Evolutionary conservation across 106 monocot genomes (phyloP), one percentile per base, ranked within the genome.

Genomic region (Ottelia alismoides): DNA sequence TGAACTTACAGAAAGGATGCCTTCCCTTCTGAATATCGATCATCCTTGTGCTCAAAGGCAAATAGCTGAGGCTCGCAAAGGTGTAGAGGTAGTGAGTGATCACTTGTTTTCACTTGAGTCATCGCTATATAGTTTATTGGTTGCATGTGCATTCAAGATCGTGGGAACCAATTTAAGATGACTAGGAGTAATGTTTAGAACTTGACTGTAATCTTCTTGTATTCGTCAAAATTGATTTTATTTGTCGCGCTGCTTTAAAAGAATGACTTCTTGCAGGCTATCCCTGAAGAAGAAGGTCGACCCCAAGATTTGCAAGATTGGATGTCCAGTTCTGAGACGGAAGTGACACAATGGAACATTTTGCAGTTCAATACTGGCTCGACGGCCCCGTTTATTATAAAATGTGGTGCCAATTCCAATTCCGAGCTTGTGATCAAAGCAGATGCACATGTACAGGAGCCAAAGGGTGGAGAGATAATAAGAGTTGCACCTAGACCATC

Each of bases 291-390:
- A 57, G 79, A 81, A 25, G 23, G 31, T 22, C 25, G 31, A 18
- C 21, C 27, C 25, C 70, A 59, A 61, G 72, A 72, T 6, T 51
- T 76, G 22, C 27, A 64, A 27, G 66, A 68, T 31, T 65, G 65
- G 9, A 43, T 22, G 9, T 52, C 63, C 4, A 2, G 47, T 22
- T 26, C 70, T 2, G 85, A 82, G 20, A 67, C 73, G 11, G 96
- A 94, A 67, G 75, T 98, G 3, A 70, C 76, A 32, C 89, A 98
- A 57, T 98, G 96, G 96, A 98, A 90, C 51, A 84, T 90, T 7
- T 46, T 98, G 25, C 96, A 98, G 59, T 98, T 98, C 70, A 98
- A 98, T 65, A 98, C 96, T 20, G 96, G 96, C 11, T 79, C 85
- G 16, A 77, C 89, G 25, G 63, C 72, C 23, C 85, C 96, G 6